Evolutionary conservation across 768 basidiomycete genomes (phyloP), one percentile per base, ranked within the genome.

Genomic region (Mycena haematopus): DNA sequence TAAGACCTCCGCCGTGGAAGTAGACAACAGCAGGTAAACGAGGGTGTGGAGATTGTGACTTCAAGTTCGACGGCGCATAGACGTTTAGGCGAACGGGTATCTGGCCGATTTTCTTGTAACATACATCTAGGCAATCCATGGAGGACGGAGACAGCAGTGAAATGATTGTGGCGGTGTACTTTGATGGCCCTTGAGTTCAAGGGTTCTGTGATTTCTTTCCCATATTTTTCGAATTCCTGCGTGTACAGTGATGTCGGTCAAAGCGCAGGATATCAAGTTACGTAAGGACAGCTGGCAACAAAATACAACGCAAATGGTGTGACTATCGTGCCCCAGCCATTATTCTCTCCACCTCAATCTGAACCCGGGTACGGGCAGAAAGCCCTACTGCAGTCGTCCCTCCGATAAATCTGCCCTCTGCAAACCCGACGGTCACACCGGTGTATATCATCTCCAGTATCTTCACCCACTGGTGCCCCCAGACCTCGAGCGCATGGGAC

Each of bases 401-500:
- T 4, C 90, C 90, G 35, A 92, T 81, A 29, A 82, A 73, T 56
- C 72, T 79, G 55, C 70, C 79, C 56, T 75, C 65, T 57, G 78
- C 81, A 56, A 85, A 76, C 6, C 89, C 88, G 6, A 69, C 73
- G 0, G 85, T 90, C 42, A 85, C 78, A 9, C 87, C 86, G 54
- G 87, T 82, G 64, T 92, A 86, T 15, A 93, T 71, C 15, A 91
- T 72, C 25, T 78, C 81, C 22, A 94, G 79, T 54, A 93, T 74
- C 72, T 93, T 93, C 60, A 87, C 75, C 86, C 90, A 93, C 72
- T 93, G 92, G 40, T 79, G 75, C n/a, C 92, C 92, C 87, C 89
- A 93, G 10, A 90, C 75, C 27, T 79, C 74, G 58, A 78, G 78
- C 10, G 88, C 89, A 52, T 85, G 79, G 25, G 78, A 64, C 3